A percentile compares a stretch with the other conserved stretches of the same genome.
Evolutionary conservation across 495 filamentous ascomycete genomes (phyloP).

Genomic region (Aspergillus kassunensis): DNA sequence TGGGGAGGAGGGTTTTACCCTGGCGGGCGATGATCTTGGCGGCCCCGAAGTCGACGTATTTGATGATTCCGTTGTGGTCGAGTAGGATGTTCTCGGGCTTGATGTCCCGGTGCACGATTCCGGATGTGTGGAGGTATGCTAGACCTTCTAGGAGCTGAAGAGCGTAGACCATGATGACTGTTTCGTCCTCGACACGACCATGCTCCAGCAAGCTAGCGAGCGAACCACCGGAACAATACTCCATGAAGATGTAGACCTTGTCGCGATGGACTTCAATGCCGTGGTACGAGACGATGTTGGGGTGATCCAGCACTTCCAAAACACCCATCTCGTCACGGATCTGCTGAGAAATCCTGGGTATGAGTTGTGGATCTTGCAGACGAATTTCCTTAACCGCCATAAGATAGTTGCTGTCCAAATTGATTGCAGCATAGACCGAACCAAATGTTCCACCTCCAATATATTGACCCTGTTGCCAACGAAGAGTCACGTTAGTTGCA

Average conservation of each 20-base stretch:
- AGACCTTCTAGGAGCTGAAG: constrained; percentile 94
- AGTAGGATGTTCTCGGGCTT: constrained; percentile 98
- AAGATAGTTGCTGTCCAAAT: constrained; percentile 87
- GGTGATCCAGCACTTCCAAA: constrained; percentile 89
- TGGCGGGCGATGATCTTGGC: constrained; percentile 96
- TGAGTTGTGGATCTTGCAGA: constrained; percentile 91
- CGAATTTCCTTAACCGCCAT: constrained; percentile 99
- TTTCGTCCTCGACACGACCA: constrained; percentile 95
- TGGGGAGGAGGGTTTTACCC: constrained; percentile 76
- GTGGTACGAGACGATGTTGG: constrained; percentile 95
- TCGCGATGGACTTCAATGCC: constrained; percentile 97
- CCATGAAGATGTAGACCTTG: constrained; percentile 99
- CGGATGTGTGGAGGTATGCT: constrained; percentile 85
- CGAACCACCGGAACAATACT: constrained; percentile 94
- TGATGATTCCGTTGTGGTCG: constrained; percentile 96
- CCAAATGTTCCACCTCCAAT: constrained; percentile 97
- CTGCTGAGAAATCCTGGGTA: constrained; percentile 86
- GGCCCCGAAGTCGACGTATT: constrained; percentile 97
- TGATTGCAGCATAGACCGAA: constrained; percentile 95
- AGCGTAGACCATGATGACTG: constrained; percentile 95
- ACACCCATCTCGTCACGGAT: constrained; percentile 98
- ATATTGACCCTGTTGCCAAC: constrained; percentile 97
- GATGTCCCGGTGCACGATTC: constrained; percentile 94
- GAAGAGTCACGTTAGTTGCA: constrained; percentile 87
- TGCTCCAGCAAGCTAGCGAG: constrained; percentile 89